Evolutionary conservation across 1,284 basidiomycete genomes (phyloP), one percentile per base, ranked within the genome.

Genomic region (Pseudozyma sp.): DNA sequence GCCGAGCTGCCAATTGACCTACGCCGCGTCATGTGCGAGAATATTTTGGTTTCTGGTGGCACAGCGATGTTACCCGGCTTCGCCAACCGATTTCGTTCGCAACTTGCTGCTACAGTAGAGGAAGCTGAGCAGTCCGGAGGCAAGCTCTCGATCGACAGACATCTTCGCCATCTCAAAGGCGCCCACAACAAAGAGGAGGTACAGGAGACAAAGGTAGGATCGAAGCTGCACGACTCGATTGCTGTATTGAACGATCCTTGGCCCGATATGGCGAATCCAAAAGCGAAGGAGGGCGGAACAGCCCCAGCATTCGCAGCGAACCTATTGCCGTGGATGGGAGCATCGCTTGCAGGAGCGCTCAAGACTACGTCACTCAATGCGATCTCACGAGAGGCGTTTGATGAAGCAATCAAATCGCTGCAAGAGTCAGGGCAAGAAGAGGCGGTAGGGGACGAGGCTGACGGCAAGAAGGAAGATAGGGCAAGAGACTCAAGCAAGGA

Each of bases 61-160:
- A 95, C 93, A 1, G 88, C 92, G 1, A 94, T 94, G 90, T 86
- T 99, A 1, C 94, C 95, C 0, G 94, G 94, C 0, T 94, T 98
- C 85, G 92, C 96, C 45, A 90, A 92, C 8, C 91, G 96, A 3
- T 88, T 97, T 19, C 91, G 93, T 36, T 85, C 88, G 5, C 92
- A 95, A 78, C 87, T 97, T 34, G 82, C 92, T 1, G 88, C 88
- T 2, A 88, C 89, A 5, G 87, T 94, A 3, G 59, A 72, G 21
- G 42, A 53, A 9, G 61, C 60, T 14, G 73, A 76, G 39, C 44
- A 44, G 14, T 19, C 57, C 5, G 58, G 65, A 18, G 70, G 70
- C 5, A 34, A 12, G 35, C 51, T 73, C 9, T 73, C 70, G 25
- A 61, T 73, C 44, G 56, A 63, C n/a, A 57, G 55, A 25, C 54